These are phyloP conservation scores for Acanthamoeba divionensis DNA, from an alignment of 208 protist genomes.

Conservation along the genomic window DNA sequence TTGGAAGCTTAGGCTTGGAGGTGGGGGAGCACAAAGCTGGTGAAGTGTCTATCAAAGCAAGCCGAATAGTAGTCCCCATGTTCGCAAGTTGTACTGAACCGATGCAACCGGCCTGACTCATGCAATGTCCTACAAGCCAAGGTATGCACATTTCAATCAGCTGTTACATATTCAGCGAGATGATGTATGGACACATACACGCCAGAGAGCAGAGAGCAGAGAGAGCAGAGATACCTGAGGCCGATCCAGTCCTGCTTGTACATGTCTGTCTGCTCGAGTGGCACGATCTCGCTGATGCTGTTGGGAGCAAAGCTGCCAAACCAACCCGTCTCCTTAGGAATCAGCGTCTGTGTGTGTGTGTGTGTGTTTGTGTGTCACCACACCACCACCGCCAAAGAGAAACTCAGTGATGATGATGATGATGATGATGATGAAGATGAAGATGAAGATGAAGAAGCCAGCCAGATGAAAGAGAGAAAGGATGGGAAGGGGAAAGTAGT, in stretches of 20 bases:
- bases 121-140: conserved; percentile 2
- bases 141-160: no score
- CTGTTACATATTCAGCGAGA: no score
- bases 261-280: not conserved
- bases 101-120: not conserved
- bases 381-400: not conserved
- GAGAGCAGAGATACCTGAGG: not conserved
- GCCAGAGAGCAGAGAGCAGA: not conserved
- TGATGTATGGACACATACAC: no score
- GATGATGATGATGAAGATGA: not conserved
- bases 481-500: not conserved
- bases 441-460: not conserved
- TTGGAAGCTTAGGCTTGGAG: not conserved
- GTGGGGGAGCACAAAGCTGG: not conserved
- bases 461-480: not conserved
- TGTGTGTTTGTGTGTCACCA: not conserved
- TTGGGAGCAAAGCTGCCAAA: conserved; percentile 4
- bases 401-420: not conserved
- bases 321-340: conserved; percentile 28
- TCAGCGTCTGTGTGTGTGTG: not conserved
- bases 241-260: conserved; percentile 58
- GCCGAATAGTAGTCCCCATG: not conserved
- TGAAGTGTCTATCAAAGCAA: conserved; percentile 27
- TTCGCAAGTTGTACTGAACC: not conserved
- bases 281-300: not conserved